phyloP scores from a whole-genome alignment of 352 stramenopile genomes.

The Phytopythium montanum region DNA sequence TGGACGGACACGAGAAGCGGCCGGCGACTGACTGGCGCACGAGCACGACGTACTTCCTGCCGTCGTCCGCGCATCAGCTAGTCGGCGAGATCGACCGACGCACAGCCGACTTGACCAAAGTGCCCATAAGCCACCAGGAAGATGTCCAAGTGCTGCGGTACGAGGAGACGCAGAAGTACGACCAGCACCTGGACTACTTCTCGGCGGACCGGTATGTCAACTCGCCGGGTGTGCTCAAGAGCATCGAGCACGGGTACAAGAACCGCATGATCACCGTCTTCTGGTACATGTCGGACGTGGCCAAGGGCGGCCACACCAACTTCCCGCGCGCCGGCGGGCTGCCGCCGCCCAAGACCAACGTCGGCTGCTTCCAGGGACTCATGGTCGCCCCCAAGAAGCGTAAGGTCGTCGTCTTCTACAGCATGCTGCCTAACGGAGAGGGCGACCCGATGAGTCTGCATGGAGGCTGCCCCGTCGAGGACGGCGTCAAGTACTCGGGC shows the following conservation, averaged over 20 bases:
- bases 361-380: conserved; percentile 56
- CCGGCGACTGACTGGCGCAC: conserved; percentile 70
- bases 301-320: conserved; percentile 63
- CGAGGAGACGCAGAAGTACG: conserved; percentile 69
- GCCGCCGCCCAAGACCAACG: conserved; percentile 41
- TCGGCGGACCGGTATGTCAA: conserved; percentile 35
- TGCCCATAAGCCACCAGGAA: conserved; percentile 58
- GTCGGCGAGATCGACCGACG: conserved; percentile 60
- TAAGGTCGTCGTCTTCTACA: conserved; percentile 83
- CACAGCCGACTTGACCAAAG: conserved; percentile 56
- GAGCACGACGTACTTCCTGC: conserved; percentile 73
- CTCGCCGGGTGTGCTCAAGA: conserved; percentile 32
- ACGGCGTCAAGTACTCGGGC: conserved; percentile 70
- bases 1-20: conserved; percentile 62
- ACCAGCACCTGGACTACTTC: conserved; percentile 75
- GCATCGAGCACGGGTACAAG: conserved; percentile 65
- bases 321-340: conserved; percentile 54
- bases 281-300: conserved; percentile 85
- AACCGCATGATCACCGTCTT: conserved; percentile 87
- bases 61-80: conserved; percentile 36
- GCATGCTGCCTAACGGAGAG: conserved; percentile 66
- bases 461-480: conserved; percentile 62
- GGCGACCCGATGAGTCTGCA: conserved; percentile 63
- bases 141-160: conserved; percentile 71
- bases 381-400: conserved; percentile 65